Conservation (phyloP, 2,329 filamentous ascomycete species). For the Lanzia echinophila region DNA sequence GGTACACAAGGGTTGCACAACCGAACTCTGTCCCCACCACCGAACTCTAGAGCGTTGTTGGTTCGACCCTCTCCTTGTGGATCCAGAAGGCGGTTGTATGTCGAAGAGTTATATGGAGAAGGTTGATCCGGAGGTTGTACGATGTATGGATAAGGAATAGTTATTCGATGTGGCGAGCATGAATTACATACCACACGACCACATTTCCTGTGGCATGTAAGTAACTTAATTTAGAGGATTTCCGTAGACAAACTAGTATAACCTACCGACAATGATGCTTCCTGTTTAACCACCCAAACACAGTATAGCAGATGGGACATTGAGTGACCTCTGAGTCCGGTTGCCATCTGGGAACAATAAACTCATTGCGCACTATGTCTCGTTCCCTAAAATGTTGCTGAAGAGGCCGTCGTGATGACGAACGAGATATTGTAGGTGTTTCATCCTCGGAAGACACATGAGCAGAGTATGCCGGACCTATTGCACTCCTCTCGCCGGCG, state of each 20-base stretch:
- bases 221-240: not conserved
- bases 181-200: conserved; percentile 83
- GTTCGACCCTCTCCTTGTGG: conserved; percentile 17
- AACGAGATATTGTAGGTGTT: conserved; percentile 2
- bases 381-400: not conserved
- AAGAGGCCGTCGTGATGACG: not conserved
- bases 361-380: conserved; percentile 1
- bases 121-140: conserved; percentile 59
- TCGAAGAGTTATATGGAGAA: conserved; percentile 9
- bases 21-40: conserved; percentile 61
- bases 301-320: conserved; percentile 76
- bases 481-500: not conserved
- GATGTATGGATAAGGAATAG: conserved; percentile 88
- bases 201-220: conserved; percentile 59
- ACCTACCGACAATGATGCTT: conserved; percentile 86
- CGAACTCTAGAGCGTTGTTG: conserved; percentile 34
- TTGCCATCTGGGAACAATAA: conserved; percentile 74
- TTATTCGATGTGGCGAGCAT: conserved; percentile 92
- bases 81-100: conserved; percentile 14
- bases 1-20: conserved; percentile 69
- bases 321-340: conserved; percentile 74
- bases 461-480: not conserved
- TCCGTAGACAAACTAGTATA: not conserved
- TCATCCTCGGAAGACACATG: conserved; percentile 3
- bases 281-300: conserved; percentile 67